A percentile compares a stretch with the other conserved stretches of the same genome.
Evolutionary conservation across 169 alveolate genomes (phyloP).

Genomic region (Plasmodium fragile): DNA sequence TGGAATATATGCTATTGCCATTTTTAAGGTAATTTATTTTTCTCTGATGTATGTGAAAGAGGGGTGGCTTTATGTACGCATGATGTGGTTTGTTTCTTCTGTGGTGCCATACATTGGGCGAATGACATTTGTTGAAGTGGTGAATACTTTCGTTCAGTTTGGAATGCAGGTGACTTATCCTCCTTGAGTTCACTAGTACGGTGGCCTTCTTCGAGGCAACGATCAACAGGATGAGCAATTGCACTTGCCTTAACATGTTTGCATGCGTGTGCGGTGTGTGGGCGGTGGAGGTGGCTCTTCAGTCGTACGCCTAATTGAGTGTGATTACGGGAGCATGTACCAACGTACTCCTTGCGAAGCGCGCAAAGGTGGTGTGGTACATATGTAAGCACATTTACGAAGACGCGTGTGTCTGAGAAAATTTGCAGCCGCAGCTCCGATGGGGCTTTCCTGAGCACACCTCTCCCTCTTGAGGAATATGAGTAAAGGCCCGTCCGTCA

Average conservation of each 20-base stretch:
- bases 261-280: background rate
- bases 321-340: background rate
- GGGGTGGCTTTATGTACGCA: conserved; percentile 22
- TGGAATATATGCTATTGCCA: conserved; percentile 30
- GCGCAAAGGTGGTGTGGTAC: background rate
- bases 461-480: background rate
- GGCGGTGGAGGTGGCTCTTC: background rate
- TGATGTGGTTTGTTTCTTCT: background rate
- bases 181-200: background rate
- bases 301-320: background rate
- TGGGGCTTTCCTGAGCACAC: background rate
- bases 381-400: background rate
- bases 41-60: conserved; percentile 47
- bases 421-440: background rate
- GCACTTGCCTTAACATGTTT: conserved; percentile 13
- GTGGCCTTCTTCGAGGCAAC: background rate
- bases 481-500: background rate
- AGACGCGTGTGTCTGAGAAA: background rate
- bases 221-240: background rate
- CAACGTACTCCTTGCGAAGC: background rate
- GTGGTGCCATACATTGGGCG: background rate
- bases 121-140: background rate
- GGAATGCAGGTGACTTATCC: background rate
- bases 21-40: conserved; percentile 51
- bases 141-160: background rate